These are phyloP conservation scores for Stygiomarasmius scandens DNA, from an alignment of 1,284 basidiomycete genomes.

Conservation along the genomic window DNA sequence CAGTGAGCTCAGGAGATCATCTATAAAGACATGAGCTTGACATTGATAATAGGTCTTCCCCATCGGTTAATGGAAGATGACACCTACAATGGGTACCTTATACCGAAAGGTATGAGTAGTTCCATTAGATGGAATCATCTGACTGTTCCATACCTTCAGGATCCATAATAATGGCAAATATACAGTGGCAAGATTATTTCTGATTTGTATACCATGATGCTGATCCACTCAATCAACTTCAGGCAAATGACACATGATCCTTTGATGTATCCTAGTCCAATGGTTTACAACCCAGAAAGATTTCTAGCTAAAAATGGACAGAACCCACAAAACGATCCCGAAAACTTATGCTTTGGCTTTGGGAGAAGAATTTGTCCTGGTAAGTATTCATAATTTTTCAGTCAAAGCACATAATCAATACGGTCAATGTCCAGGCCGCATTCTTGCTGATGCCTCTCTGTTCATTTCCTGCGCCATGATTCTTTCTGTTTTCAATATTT, in stretches of 20 bases:
- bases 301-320: slow-evolving; percentile 25
- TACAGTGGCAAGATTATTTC: slow-evolving; percentile 22
- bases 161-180: slow-evolving; percentile 25
- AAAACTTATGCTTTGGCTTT: slow-evolving; percentile 30
- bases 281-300: slow-evolving; percentile 30
- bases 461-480: slow-evolving; percentile 33
- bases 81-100: background rate
- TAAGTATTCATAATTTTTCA: background rate
- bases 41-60: background rate
- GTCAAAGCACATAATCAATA: too few relatives aligned
- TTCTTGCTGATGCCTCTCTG: slow-evolving; percentile 34
- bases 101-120: background rate
- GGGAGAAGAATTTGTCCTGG: slow-evolving; percentile 31
- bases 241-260: slow-evolving; percentile 37
- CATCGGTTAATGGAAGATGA: background rate
- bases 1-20: background rate
- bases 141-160: too few relatives aligned
- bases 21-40: too few relatives aligned
- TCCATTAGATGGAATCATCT: too few relatives aligned
- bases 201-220: background rate
- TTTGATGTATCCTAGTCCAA: slow-evolving; percentile 29
- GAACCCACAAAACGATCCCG: slow-evolving; percentile 23
- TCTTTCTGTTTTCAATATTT: slow-evolving; percentile 33
- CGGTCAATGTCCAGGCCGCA: slow-evolving; percentile 14
- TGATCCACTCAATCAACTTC: background rate